Evolutionary conservation across 192 early-diverging fungal species (phyloP).

Genomic region (Phlyctochytrium bullatum): DNA sequence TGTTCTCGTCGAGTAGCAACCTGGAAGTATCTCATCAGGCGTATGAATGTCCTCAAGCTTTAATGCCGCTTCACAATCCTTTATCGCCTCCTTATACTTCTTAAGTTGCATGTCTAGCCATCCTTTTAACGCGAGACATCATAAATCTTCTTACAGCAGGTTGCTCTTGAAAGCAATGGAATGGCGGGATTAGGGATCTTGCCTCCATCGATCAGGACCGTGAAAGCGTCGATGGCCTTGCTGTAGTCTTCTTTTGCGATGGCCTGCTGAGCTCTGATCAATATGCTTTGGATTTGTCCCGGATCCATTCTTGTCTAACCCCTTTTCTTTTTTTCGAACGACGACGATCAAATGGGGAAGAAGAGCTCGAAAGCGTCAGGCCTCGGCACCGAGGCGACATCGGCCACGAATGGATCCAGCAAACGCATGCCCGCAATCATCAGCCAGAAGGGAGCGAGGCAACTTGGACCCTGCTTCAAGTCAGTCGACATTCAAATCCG

Average conservation of each 20-base stretch:
- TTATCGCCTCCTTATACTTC: constrained; percentile 16
- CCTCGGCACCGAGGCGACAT: no score
- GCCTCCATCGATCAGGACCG: constrained; percentile 10
- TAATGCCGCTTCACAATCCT: constrained; percentile 21
- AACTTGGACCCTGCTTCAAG: not conserved
- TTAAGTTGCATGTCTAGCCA: constrained; percentile 30
- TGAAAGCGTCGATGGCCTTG: constrained; percentile 8
- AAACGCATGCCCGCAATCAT: no score
- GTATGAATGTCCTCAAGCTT: constrained; percentile 21
- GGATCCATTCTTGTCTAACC: no score
- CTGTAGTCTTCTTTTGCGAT: constrained; percentile 12
- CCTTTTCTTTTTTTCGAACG: no score
- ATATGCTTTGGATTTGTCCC: not conserved
- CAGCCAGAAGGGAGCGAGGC: no score
- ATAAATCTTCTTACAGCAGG: constrained; percentile 16
- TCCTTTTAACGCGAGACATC: not conserved
- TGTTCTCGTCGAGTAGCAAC: constrained; percentile 27
- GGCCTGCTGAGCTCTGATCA: constrained; percentile 14
- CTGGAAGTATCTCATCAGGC: constrained; percentile 21
- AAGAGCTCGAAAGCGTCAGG: no score
- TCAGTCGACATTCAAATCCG: not conserved
- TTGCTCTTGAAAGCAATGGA: constrained; percentile 14
- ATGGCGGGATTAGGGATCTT: constrained; percentile 20
- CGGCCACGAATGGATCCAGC: no score
- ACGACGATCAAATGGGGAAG: no score